Evolutionary conservation across 2,329 filamentous ascomycete genomes (phyloP), one percentile per base, ranked within the genome.

Genomic region (Phialophora chinensis): DNA sequence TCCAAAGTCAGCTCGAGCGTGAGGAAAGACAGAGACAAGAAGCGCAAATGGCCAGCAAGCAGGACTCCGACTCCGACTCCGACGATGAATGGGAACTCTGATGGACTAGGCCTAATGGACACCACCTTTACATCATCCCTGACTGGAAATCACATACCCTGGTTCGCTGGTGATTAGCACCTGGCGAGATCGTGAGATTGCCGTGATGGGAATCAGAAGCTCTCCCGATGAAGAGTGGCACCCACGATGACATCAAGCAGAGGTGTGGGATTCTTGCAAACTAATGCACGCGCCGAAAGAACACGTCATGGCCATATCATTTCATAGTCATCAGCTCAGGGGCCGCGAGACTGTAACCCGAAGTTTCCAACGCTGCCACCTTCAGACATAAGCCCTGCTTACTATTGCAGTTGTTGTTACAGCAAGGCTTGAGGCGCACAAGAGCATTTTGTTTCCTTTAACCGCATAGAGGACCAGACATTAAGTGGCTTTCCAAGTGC

Each of bases 41-140:
- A 49, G 52, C 27, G n/a, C 61, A 69, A 35, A 49, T 56, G 33
- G 60, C 44, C 17, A 54, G 11, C 23, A 64, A 27, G 42, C 12
- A 55, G 33, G 60, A 60, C 4, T 66, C 62, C 10, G 65, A 60
- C 54, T 66, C 57, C 54, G 68, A 60, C 54, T 66, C 57, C 58
- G 68, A 60, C 8, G 54, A 42, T 12, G 56, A 63, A 8, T 62
- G 58, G 58, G 49, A 61, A 33, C n/a, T 58, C 42, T 62, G 35
- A 62, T 3, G 14, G 27, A 25, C 27, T 25, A n/a, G 60, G 11
- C 3, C 35, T 3, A 17, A 53, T n/a, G 14, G 17, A 44, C 38
- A n/a, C 17, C 38, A 8, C 17, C 38, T 44, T n/a, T 20, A n/a
- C 38, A n/a, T 20, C 38, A 44, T n/a, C n/a, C 14, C 17, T 44